A percentile compares a stretch with the other conserved stretches of the same genome.
These are phyloP conservation scores for Botrytis byssoidea DNA, from an alignment of 2,329 filamentous ascomycete species.

Conservation along the genomic window DNA sequence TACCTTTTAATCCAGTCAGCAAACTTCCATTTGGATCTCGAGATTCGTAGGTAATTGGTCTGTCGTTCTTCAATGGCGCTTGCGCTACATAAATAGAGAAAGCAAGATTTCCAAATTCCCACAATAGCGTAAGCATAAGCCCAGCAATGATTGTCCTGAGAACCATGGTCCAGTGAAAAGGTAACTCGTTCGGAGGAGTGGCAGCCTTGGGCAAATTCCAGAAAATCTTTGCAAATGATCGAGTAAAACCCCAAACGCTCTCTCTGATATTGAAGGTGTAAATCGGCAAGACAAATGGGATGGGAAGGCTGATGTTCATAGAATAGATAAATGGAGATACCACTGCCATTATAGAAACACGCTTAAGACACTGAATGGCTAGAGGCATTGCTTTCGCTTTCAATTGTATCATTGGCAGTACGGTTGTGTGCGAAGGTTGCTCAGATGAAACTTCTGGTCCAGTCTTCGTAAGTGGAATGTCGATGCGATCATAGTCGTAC, in stretches of 20 bases:
- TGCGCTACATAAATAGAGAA: conserved; percentile 80
- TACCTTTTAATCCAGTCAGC: conserved; percentile 77
- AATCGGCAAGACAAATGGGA: conserved; percentile 37
- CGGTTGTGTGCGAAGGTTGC: conserved; percentile 41
- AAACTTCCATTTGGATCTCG: conserved; percentile 92
- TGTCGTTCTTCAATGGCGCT: conserved; percentile 79
- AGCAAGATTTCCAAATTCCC: conserved; percentile 72
- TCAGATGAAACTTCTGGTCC: conserved; percentile 37
- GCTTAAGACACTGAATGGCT: conserved; percentile 35
- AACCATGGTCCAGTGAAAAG: conserved; percentile 56
- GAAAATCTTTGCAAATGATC: conserved; percentile 68
- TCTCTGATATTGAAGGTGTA: conserved; percentile 64
- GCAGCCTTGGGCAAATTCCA: conserved; percentile 74
- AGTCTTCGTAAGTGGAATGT: conserved; percentile 43
- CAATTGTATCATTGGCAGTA: conserved; percentile 43
- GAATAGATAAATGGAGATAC: conserved; percentile 42
- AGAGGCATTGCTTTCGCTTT: conserved; percentile 39
- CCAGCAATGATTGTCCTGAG: conserved; percentile 60
- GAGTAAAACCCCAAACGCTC: conserved; percentile 65
- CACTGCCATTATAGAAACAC: conserved; percentile 44
- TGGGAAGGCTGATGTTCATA: conserved; percentile 46
- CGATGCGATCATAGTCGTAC: conserved; percentile 65
- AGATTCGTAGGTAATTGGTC: conserved; percentile 78
- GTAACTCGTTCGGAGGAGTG: conserved; percentile 58
- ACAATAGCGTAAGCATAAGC: conserved; percentile 66